These are phyloP conservation scores for Xylaria sp. DNA, from an alignment of 2,329 filamentous ascomycete genomes.

Conservation along the genomic window DNA sequence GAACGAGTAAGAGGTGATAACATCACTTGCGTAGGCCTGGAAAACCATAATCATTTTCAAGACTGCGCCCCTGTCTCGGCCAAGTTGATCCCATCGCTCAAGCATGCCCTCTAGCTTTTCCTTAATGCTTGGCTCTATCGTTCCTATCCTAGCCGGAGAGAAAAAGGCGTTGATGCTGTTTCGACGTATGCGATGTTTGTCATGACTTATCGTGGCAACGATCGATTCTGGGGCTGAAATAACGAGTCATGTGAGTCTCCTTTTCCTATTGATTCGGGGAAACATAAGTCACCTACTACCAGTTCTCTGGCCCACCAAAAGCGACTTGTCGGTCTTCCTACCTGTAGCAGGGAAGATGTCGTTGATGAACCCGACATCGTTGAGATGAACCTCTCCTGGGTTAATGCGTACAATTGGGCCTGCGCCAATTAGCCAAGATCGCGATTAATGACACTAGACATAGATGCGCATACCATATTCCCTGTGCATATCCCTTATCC, in stretches of 20 bases:
- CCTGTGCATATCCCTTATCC: constrained; percentile 50
- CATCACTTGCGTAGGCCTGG: constrained; percentile 42
- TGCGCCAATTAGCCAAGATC: neutral
- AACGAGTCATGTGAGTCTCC: neutral
- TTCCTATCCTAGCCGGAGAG: constrained; percentile 21
- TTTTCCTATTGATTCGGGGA: neutral
- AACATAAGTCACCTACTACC: constrained; percentile 24
- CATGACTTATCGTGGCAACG: constrained; percentile 26
- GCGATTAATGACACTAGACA: neutral
- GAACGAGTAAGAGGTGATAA: constrained; percentile 41
- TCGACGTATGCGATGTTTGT: constrained; percentile 22
- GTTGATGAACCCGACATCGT: constrained; percentile 31
- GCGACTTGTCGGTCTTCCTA: constrained; percentile 32
- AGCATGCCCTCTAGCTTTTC: constrained; percentile 32
- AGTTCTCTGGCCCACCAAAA: constrained; percentile 16
- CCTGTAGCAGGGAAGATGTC: constrained; percentile 1
- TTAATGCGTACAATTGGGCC: constrained; percentile 29
- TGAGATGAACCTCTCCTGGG: constrained; percentile 31
- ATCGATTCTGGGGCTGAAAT: constrained; percentile 24
- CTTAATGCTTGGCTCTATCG: constrained; percentile 24
- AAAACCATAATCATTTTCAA: constrained; percentile 37
- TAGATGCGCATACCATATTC: constrained; percentile 47
- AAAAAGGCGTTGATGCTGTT: constrained; percentile 28
- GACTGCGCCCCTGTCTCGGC: neutral
- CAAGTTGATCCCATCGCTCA: constrained; percentile 17